phyloP scores from a whole-genome alignment of 2,329 filamentous ascomycete species.

The Colletotrichum tanaceti region DNA sequence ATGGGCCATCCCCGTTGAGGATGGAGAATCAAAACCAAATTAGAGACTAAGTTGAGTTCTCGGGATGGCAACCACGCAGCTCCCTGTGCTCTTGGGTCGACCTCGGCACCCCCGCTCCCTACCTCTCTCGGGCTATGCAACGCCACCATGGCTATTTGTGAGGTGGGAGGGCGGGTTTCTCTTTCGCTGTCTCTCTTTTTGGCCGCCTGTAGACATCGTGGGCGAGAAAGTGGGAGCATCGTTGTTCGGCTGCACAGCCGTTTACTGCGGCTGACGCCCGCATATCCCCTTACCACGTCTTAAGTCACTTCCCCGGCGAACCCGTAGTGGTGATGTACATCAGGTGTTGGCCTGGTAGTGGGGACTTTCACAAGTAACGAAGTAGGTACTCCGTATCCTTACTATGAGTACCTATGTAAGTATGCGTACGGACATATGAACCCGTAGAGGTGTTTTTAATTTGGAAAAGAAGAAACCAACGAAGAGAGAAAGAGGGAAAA shows the following conservation, averaged over 20 bases:
- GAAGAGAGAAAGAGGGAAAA: not conserved
- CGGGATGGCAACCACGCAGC: slow-evolving; percentile 12
- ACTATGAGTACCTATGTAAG: not conserved
- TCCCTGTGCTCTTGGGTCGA: slow-evolving; percentile 4
- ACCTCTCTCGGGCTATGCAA: not conserved
- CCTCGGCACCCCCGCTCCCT: slow-evolving; percentile 26
- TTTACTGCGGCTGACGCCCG: slow-evolving; percentile 24
- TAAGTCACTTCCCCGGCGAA: slow-evolving; percentile 13
- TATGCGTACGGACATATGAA: not conserved
- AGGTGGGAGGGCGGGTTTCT: too few species aligned
- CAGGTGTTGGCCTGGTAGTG: slow-evolving; percentile 12
- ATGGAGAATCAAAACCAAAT: not conserved
- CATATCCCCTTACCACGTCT: slow-evolving; percentile 24
- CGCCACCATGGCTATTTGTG: slow-evolving; percentile 3
- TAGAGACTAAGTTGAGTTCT: slow-evolving; percentile 24
- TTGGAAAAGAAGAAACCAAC: not conserved
- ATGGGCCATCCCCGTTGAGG: slow-evolving; percentile 35
- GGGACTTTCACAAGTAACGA: not conserved
- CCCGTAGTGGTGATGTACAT: slow-evolving; percentile 28
- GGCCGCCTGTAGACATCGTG: not conserved
- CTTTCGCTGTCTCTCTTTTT: not conserved
- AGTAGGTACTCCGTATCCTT: too few species aligned
- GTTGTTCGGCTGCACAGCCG: slow-evolving; percentile 13
- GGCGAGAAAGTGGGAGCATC: slow-evolving; percentile 8
- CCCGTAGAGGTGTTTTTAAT: too few species aligned